Evolutionary conservation across 345 rosid genomes (phyloP), one percentile per base, ranked within the genome.

Genomic region (Excoecaria agallocha): DNA sequence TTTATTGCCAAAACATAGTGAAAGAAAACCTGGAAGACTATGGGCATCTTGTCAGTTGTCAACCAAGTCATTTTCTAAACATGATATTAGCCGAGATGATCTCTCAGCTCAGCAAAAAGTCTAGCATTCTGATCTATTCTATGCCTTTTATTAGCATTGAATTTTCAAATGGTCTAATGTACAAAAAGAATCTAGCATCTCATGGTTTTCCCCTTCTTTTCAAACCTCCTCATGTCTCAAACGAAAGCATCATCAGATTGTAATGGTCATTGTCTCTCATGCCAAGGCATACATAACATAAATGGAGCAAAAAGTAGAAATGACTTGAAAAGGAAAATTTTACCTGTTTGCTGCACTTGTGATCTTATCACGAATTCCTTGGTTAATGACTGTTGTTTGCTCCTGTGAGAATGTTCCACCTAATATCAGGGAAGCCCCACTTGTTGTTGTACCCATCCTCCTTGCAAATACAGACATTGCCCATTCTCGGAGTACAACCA

Each of bases 301-400:
- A 6, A 16, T 25, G 25, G 19, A 11, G 56, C 19, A 17, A 19
- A 16, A 16, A 52, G n/a, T 19, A 3, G 15, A 51, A 6, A 51
- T 12, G 19, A n/a, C 5, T 52, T 52, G 56, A 52, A 35, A 50
- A 55, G 25, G 37, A 66, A 49, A 77, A 83, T 78, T 54, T 81
- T 49, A 89, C 98, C 99, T 90, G 89, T 93, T 93, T 68, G 93
- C 91, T 16, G 96, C 93, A 77, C 86, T 90, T 15, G 97, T 86
- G 50, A 96, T 91, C 89, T 87, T 93, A 76, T 96, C 98, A 70
- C 91, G 87, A 68, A 86, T 82, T 63, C 99, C 96, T 84, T 90
- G 87, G 79, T 90, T 89, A 77, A 84, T 72, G 78, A 76, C 81
- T 22, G 87, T 82, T 37, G 86, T 85, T 77, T 84, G 93, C 79